Conservation (phyloP, 768 basidiomycete genomes). For the Kwoniella heveanensis region DNA sequence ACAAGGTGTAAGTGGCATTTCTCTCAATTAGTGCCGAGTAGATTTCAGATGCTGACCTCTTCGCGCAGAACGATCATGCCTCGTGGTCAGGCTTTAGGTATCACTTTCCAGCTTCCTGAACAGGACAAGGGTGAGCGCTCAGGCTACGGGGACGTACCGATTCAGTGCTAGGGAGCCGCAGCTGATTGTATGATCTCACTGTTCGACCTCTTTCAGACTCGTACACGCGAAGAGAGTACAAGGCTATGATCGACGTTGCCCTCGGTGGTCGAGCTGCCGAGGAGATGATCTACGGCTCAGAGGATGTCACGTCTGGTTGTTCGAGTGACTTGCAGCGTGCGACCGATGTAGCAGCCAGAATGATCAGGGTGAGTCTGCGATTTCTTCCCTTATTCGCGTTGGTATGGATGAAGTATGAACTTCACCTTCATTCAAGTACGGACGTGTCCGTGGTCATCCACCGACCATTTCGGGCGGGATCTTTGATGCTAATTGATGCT, state of each 20-base stretch:
- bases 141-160: too few species aligned
- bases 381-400: too few species aligned
- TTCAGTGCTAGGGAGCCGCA: too few species aligned
- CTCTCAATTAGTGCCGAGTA: too few species aligned
- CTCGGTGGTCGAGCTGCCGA: slow-evolving; percentile 97
- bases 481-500: too few species aligned
- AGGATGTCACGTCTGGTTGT: slow-evolving; percentile 88
- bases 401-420: too few species aligned
- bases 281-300: slow-evolving; percentile 83
- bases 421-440: neutral
- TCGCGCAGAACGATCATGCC: slow-evolving; percentile 75
- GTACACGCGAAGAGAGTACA: slow-evolving; percentile 55
- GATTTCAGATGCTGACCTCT: neutral
- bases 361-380: slow-evolving; percentile 77
- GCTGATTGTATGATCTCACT: too few species aligned
- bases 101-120: slow-evolving; percentile 57
- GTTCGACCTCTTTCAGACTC: slow-evolving; percentile 36
- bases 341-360: slow-evolving; percentile 73
- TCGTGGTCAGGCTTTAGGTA: slow-evolving; percentile 86
- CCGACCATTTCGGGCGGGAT: too few species aligned
- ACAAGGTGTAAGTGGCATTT: slow-evolving; percentile 75
- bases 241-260: slow-evolving; percentile 74
- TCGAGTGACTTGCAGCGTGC: slow-evolving; percentile 82
- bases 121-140: slow-evolving; percentile 52
- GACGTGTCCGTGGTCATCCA: too few species aligned